Conservation (phyloP, 805 yeast genomes). For the Barnettozyma salicaria region DNA sequence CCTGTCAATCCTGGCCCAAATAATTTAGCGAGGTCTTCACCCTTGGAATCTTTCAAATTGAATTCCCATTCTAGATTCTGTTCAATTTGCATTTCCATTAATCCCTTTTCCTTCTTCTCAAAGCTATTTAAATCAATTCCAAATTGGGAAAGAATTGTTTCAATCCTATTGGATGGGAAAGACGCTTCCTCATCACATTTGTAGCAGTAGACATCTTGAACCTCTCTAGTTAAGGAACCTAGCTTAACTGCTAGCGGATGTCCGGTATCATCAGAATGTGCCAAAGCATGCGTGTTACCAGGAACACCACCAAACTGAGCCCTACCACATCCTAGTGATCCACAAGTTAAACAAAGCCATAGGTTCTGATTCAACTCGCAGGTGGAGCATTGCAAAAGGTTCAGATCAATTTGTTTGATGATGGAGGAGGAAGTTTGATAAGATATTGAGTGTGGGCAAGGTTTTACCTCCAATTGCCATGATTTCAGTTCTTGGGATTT, state of each 20-base stretch:
- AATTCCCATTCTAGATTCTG: conserved; percentile 94
- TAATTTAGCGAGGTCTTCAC: conserved; percentile 56
- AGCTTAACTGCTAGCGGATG: conserved; percentile 87
- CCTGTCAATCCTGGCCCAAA: conserved; percentile 81
- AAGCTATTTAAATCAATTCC: conserved; percentile 56
- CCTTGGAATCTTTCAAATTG: conserved; percentile 65
- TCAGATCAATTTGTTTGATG: conserved; percentile 31
- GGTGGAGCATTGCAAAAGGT: conserved; percentile 37
- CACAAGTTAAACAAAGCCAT: conserved; percentile 93
- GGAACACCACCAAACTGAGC: conserved; percentile 88
- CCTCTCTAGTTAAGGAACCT: conserved; percentile 76
- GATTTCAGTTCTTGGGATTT: conserved; percentile 68
- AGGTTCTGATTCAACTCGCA: conserved; percentile 72
- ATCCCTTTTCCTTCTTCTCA: conserved; percentile 76
- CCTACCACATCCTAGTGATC: conserved; percentile 91
- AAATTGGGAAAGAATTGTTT: conserved; percentile 34
- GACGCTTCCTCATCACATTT: conserved; percentile 82
- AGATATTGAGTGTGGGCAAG: conserved; percentile 72
- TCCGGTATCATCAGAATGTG: conserved; percentile 51
- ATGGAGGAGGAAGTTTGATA: conserved; percentile 28
- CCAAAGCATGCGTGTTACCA: conserved; percentile 89
- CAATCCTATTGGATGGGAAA: conserved; percentile 49
- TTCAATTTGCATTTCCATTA: conserved; percentile 86
- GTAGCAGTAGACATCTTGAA: conserved; percentile 87
- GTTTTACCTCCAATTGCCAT: conserved; percentile 84